These are phyloP conservation scores for Apiospora saccharicola DNA, from an alignment of 2,329 filamentous ascomycete species.

Conservation along the genomic window DNA sequence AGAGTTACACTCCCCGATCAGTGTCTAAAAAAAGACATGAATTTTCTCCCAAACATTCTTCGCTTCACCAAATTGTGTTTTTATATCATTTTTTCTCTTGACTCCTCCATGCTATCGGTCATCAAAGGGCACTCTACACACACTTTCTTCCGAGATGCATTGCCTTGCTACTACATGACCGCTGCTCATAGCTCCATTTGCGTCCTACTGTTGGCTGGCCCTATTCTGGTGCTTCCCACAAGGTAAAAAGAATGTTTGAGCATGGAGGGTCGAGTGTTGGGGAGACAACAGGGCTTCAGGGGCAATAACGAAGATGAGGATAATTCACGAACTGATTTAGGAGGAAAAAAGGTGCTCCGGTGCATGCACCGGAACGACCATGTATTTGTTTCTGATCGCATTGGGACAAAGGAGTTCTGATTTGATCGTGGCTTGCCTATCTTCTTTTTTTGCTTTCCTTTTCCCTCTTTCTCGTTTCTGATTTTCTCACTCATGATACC, in stretches of 20 bases:
- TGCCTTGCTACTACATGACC: not conserved
- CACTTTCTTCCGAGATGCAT: conserved; percentile 21
- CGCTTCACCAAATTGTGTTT: conserved; percentile 33
- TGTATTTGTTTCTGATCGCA: conserved; percentile 35
- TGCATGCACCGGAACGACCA: conserved; percentile 32
- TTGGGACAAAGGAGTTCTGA: conserved; percentile 24
- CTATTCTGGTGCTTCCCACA: not conserved
- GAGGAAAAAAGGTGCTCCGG: conserved; percentile 14
- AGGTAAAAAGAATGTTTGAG: not conserved
- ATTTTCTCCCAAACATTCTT: conserved; percentile 33
- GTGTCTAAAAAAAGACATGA: conserved; percentile 36
- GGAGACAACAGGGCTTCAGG: not conserved
- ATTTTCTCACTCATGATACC: not conserved
- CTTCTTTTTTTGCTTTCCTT: conserved; percentile 15
- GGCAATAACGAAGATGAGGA: not conserved
- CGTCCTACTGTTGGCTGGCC: not conserved
- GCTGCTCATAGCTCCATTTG: not conserved
- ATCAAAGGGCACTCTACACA: not conserved
- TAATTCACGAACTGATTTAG: not conserved
- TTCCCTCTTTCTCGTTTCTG: not conserved
- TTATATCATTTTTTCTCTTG: conserved; percentile 30
- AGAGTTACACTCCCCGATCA: conserved; percentile 41
- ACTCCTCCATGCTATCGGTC: conserved; percentile 20
- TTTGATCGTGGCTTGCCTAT: conserved; percentile 28
- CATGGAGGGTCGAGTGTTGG: not conserved